These are phyloP conservation scores for Rhododendron williamsianum DNA, from an alignment of 148 eudicot species.

Conservation along the genomic window DNA sequence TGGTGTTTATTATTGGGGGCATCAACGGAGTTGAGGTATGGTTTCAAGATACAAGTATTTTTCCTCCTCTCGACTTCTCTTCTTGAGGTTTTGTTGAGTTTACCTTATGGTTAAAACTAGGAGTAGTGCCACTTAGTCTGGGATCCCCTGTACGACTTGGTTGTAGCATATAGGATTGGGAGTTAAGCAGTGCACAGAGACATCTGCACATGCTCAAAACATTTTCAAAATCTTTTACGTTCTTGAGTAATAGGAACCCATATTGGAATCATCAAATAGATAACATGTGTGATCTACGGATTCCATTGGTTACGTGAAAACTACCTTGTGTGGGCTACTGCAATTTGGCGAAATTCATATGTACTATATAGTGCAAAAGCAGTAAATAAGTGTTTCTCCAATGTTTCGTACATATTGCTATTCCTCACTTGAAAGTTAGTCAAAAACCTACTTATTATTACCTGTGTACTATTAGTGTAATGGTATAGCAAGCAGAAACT, in stretches of 20 bases:
- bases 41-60: background rate
- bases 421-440: background rate
- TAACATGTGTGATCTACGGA: background rate
- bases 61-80: background rate
- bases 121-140: background rate
- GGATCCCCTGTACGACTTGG: background rate
- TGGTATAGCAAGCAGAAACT: background rate
- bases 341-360: background rate
- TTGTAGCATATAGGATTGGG: background rate
- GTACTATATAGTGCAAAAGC: background rate
- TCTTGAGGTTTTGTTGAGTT: background rate
- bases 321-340: background rate
- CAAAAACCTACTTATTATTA: background rate
- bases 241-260: background rate
- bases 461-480: background rate
- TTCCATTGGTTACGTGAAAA: background rate
- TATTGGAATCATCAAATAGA: background rate
- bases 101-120: background rate
- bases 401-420: background rate
- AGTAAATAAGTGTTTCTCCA: background rate
- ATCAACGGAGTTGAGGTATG: slow-evolving; percentile 78
- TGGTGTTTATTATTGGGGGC: slow-evolving; percentile 88
- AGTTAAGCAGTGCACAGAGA: background rate
- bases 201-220: background rate
- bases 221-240: background rate